Conservation (phyloP, 345 rosid genomes). For the Euphorbia lathyris region DNA sequence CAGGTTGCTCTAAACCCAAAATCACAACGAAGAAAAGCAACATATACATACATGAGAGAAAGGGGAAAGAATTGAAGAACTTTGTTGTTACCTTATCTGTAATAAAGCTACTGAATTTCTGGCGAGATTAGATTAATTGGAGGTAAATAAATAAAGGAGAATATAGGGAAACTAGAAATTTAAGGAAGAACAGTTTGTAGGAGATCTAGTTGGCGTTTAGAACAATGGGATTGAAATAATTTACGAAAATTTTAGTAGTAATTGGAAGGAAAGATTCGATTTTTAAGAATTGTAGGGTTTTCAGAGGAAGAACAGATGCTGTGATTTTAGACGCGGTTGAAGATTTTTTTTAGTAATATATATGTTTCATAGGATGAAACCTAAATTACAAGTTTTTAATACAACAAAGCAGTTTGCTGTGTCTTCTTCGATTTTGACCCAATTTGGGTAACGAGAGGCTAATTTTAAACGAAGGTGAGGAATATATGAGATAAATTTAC, state of each 20-base stretch:
- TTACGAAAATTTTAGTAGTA: background rate
- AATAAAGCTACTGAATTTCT: constrained; percentile 7
- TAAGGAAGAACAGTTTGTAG: constrained; percentile 9
- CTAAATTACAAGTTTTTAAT: constrained; percentile 8
- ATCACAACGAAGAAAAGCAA: background rate
- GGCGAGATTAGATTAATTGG: too few relatives aligned
- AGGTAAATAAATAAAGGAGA: too few relatives aligned
- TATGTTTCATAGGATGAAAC: constrained; percentile 22
- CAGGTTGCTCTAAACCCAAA: background rate
- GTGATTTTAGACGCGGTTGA: constrained; percentile 12
- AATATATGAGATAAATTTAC: too few relatives aligned
- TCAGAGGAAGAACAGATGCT: constrained; percentile 1
- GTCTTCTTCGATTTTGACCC: constrained; percentile 20
- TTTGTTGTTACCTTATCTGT: constrained; percentile 22
- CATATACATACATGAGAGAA: background rate
- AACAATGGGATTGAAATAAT: constrained; percentile 3
- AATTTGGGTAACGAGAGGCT: constrained; percentile 1
- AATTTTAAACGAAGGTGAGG: too few relatives aligned
- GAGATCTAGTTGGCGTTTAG: constrained; percentile 22
- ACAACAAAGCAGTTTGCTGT: constrained; percentile 20
- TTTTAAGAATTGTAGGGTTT: constrained; percentile 28
- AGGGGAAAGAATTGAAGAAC: background rate
- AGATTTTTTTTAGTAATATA: background rate
- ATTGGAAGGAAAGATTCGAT: constrained; percentile 18
- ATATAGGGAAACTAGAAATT: background rate